Percentiles rank a stretch among this genome's conserved stretches.
Conservation (phyloP, 768 basidiomycete species). For the Pluteus cervinus region DNA sequence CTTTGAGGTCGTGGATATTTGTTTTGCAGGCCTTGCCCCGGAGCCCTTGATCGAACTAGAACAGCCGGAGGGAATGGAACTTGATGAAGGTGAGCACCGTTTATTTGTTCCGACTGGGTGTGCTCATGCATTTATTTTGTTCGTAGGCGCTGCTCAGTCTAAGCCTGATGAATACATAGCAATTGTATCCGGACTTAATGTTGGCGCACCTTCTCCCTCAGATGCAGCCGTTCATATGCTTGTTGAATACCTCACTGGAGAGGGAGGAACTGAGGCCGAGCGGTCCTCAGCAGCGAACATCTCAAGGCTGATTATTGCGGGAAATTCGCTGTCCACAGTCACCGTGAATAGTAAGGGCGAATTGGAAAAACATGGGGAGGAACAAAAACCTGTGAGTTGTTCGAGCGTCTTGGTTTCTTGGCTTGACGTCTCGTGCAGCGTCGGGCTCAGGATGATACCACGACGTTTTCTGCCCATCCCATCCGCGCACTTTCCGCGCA, state of each 20-base stretch:
- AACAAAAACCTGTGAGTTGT: constrained; percentile 51
- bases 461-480: constrained; percentile 72
- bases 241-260: constrained; percentile 85
- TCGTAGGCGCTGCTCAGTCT: constrained; percentile 3
- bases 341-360: constrained; percentile 24
- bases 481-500: constrained; percentile 61
- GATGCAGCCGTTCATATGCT: constrained; percentile 81
- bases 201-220: constrained; percentile 56
- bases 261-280: constrained; percentile 66
- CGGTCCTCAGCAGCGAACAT: constrained; percentile 63
- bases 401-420: background rate
- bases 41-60: constrained; percentile 33
- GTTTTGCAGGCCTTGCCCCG: constrained; percentile 78
- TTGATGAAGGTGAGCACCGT: constrained; percentile 61
- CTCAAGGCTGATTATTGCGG: constrained; percentile 82
- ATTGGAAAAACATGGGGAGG: constrained; percentile 26
- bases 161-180: constrained; percentile 73
- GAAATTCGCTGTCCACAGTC: constrained; percentile 73
- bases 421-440: constrained; percentile 42
- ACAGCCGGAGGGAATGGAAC: constrained; percentile 27
- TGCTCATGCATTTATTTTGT: constrained; percentile 4
- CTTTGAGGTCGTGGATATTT: constrained; percentile 89
- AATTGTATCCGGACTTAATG: constrained; percentile 76
- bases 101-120: constrained; percentile 6
- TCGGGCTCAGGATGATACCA: constrained; percentile 57